These are phyloP conservation scores for Fusarium penzigii DNA, from an alignment of 2,329 filamentous ascomycete genomes.

Conservation along the genomic window DNA sequence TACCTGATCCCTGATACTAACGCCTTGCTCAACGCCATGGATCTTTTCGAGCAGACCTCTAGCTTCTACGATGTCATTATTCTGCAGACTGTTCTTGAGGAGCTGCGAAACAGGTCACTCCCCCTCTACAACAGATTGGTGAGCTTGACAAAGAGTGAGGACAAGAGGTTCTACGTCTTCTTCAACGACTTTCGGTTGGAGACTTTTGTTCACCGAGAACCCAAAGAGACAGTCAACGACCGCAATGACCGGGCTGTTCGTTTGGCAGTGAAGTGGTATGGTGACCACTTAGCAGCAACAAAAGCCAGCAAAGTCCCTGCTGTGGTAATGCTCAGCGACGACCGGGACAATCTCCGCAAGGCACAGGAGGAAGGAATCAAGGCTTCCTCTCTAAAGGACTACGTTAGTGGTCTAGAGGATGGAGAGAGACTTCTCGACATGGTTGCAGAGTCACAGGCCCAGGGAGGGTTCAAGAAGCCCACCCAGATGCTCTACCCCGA, in stretches of 20 bases:
- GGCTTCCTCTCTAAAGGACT: constrained; percentile 69
- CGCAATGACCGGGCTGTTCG: constrained; percentile 92
- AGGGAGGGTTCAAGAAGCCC: constrained; percentile 62
- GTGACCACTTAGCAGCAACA: constrained; percentile 71
- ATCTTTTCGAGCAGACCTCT: constrained; percentile 88
- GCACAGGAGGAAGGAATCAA: constrained; percentile 74
- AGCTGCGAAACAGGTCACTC: constrained; percentile 89
- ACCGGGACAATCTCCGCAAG: constrained; percentile 83
- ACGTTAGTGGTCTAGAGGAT: constrained; percentile 82
- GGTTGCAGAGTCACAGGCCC: constrained; percentile 79
- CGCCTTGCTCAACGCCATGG: constrained; percentile 92
- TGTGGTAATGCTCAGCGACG: constrained; percentile 92
- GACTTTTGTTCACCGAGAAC: constrained; percentile 75
- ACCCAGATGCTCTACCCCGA: constrained; percentile 80
- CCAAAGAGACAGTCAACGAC: constrained; percentile 90
- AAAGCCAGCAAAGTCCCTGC: constrained; percentile 66
- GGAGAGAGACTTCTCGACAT: constrained; percentile 87
- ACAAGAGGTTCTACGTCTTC: constrained; percentile 97
- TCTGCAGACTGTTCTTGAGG: constrained; percentile 93
- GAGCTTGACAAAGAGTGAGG: constrained; percentile 88
- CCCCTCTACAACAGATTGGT: constrained; percentile 94
- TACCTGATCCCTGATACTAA: constrained; percentile 97
- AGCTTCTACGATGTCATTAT: constrained; percentile 97
- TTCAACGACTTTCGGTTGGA: constrained; percentile 98
- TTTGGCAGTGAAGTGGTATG: constrained; percentile 86